phyloP scores from a whole-genome alignment of 1,284 basidiomycete species.

The Malassezia slooffiae region DNA sequence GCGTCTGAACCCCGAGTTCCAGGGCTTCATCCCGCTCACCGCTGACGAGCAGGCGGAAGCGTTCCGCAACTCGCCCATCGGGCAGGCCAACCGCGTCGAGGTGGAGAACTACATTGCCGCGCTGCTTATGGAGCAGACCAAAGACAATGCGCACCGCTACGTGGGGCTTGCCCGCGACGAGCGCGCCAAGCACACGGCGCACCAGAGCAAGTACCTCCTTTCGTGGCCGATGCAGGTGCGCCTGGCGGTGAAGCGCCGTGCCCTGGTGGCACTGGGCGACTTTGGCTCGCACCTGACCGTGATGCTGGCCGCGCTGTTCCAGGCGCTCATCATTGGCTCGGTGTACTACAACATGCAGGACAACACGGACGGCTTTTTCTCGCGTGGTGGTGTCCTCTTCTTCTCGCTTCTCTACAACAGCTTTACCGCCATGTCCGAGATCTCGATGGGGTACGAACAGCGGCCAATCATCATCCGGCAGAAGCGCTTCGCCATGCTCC shows the following conservation, averaged over 20 bases:
- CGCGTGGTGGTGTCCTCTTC: constrained; percentile 33
- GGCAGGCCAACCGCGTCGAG: constrained; percentile 18
- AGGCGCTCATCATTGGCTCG: constrained; percentile 66
- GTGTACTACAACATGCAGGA: constrained; percentile 53
- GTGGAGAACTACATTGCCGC: constrained; percentile 44
- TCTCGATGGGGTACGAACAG: constrained; percentile 57
- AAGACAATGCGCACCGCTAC: constrained; percentile 10
- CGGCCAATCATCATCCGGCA: constrained; percentile 61
- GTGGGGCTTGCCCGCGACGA: constrained; percentile 12
- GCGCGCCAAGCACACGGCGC: constrained; percentile 12
- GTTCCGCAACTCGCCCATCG: constrained; percentile 20
- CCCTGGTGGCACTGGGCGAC: constrained; percentile 57
- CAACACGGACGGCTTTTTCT: constrained; percentile 30
- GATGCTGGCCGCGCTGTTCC: constrained; percentile 26
- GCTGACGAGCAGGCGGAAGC: constrained; percentile 20
- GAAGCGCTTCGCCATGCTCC: constrained; percentile 49
- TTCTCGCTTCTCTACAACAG: constrained; percentile 40
- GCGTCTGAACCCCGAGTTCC: constrained; percentile 47
- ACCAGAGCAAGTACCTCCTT: constrained; percentile 52
- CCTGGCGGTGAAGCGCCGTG: constrained; percentile 52
- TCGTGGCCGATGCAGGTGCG: constrained; percentile 63
- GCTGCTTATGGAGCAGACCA: no score
- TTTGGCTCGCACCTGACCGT: constrained; percentile 46
- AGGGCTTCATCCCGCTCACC: constrained; percentile 20
- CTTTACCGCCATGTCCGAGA: constrained; percentile 51